phyloP scores from a whole-genome alignment of 2,329 filamentous ascomycete species.

The Cytospora leucostoma region DNA sequence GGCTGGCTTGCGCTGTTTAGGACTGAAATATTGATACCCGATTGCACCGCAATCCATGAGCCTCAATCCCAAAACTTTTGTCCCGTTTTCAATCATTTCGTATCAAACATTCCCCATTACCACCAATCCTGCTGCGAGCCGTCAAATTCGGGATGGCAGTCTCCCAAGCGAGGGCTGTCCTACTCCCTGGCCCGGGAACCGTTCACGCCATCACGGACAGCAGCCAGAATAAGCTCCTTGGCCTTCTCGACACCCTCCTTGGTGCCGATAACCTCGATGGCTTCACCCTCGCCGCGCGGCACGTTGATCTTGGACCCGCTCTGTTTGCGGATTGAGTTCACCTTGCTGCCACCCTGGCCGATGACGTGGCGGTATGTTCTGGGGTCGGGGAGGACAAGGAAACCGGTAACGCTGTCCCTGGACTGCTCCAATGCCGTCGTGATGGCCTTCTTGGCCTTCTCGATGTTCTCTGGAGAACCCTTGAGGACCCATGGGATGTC shows the following conservation, averaged over 20 bases:
- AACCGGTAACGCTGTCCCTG: constrained; percentile 74
- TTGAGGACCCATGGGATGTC: constrained; percentile 89
- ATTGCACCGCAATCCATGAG: constrained; percentile 3
- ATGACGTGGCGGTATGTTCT: constrained; percentile 88
- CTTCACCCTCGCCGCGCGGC: constrained; percentile 81
- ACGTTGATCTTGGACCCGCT: constrained; percentile 94
- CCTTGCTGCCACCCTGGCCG: constrained; percentile 83
- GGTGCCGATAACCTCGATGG: constrained; percentile 85
- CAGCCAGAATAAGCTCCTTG: constrained; percentile 83
- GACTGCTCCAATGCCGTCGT: constrained; percentile 72
- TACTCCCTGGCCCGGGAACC: constrained; percentile 33
- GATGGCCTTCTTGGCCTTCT: constrained; percentile 77
- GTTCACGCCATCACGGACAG: constrained; percentile 65
- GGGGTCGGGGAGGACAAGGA: constrained; percentile 86
- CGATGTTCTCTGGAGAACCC: constrained; percentile 74
- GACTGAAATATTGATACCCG: neutral
- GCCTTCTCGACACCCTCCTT: constrained; percentile 82
- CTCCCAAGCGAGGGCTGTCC: constrained; percentile 5
- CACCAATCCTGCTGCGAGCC: constrained; percentile 4
- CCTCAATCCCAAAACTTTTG: constrained; percentile 16
- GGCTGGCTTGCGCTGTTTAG: neutral
- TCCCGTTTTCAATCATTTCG: neutral
- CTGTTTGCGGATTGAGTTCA: constrained; percentile 89
- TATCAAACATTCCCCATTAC: constrained; percentile 6
- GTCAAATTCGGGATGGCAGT: neutral